phyloP scores from a whole-genome alignment of 176 grass and related monocot species.

The Leersia perrieri region DNA sequence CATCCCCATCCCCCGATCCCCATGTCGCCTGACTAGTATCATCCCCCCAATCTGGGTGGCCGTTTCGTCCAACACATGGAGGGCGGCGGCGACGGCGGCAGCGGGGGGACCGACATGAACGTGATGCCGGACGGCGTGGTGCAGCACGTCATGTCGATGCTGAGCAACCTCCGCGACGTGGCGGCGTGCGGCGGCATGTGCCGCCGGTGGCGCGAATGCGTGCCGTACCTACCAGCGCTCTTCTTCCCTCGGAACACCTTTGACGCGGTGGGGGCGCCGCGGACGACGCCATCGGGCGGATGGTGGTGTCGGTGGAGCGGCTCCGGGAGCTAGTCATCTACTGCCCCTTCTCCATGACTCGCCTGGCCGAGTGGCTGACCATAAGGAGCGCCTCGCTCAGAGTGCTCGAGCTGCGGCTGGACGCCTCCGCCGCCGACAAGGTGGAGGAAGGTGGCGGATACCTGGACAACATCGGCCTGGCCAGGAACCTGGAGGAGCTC shows the following conservation, averaged over 20 bases:
- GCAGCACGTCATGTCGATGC: constrained; percentile 71
- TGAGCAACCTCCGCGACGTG: constrained; percentile 80
- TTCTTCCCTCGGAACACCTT: constrained; percentile 87
- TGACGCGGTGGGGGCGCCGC: constrained; percentile 30
- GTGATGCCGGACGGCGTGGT: constrained; percentile 78
- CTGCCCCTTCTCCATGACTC: constrained; percentile 75
- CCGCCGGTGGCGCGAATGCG: constrained; percentile 71
- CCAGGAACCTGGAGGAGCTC: constrained; percentile 49
- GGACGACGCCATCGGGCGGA: constrained; percentile 70
- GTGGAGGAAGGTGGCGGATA: neutral
- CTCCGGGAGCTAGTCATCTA: constrained; percentile 86
- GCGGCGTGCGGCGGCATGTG: constrained; percentile 75
- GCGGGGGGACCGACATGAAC: constrained; percentile 45
- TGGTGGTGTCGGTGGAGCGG: constrained; percentile 51
- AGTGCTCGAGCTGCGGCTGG: constrained; percentile 78
- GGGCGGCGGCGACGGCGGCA: neutral
- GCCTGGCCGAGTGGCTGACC: constrained; percentile 57
- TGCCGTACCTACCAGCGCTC: constrained; percentile 82
- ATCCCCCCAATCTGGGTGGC: too few species aligned
- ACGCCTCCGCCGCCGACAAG: constrained; percentile 54
- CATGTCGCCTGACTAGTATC: too few species aligned
- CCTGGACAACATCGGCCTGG: constrained; percentile 69
- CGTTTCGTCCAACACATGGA: constrained; percentile 36
- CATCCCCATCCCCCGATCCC: too few species aligned
- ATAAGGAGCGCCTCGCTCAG: constrained; percentile 57